Evolutionary conservation across 176 grass and related monocot genomes (phyloP).

Genomic region (Echinochloa phyllopogon): DNA sequence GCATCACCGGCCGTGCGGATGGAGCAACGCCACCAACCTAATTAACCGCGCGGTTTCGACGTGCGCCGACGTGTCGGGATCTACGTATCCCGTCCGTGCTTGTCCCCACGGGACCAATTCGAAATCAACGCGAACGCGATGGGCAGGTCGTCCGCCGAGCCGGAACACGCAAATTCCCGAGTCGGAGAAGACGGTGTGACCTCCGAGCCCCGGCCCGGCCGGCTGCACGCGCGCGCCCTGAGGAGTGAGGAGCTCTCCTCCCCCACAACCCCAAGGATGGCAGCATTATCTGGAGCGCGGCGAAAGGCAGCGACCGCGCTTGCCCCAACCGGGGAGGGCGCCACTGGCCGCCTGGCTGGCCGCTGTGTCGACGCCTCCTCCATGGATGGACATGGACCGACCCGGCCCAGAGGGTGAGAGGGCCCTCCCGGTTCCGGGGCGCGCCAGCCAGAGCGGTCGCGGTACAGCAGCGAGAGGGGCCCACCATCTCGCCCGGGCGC

Average conservation of each 20-base stretch:
- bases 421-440: not conserved
- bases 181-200: not conserved
- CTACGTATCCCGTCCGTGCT: too few species aligned
- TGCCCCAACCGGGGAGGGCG: not conserved
- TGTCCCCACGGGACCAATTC: too few species aligned
- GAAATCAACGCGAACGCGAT: too few species aligned
- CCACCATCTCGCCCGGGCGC: not conserved
- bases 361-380: not conserved
- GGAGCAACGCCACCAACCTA: not conserved
- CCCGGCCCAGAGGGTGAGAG: too few species aligned
- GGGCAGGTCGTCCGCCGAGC: too few species aligned
- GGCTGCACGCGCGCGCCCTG: too few species aligned
- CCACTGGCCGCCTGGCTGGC: not conserved
- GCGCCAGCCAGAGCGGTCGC: not conserved
- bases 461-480: not conserved
- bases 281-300: conserved; percentile 6
- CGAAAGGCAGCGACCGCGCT: not conserved
- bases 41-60: too few species aligned
- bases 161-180: not conserved
- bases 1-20: not conserved
- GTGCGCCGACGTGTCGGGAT: too few species aligned
- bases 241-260: too few species aligned
- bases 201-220: not conserved
- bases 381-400: not conserved
- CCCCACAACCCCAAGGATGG: not conserved